Conservation (phyloP, 352 stramenopile genomes). For the Phytophthora fragariae region DNA sequence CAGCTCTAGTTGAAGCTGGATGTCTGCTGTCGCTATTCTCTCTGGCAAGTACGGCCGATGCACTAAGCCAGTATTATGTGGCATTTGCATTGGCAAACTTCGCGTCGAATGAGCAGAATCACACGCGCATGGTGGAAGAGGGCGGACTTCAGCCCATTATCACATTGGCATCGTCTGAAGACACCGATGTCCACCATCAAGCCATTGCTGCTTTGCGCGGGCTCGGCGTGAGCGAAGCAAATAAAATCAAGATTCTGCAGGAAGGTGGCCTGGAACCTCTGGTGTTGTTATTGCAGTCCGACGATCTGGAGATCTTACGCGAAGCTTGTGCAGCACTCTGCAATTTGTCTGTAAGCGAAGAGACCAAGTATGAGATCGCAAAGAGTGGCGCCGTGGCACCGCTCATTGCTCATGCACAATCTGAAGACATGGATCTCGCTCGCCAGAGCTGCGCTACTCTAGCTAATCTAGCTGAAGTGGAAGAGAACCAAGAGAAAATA, state of each 20-base stretch:
- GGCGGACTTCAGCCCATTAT: slow-evolving; percentile 96
- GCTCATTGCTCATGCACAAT: slow-evolving; percentile 93
- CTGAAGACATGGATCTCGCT: slow-evolving; percentile 93
- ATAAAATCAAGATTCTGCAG: slow-evolving; percentile 97
- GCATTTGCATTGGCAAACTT: slow-evolving; percentile 96
- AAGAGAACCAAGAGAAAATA: slow-evolving; percentile 96
- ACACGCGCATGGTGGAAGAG: slow-evolving; percentile 95
- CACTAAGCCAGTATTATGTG: slow-evolving; percentile 96
- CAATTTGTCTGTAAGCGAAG: slow-evolving; percentile 95
- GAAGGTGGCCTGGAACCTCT: slow-evolving; percentile 96
- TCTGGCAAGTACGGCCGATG: slow-evolving; percentile 93
- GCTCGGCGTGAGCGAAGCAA: slow-evolving; percentile 89
- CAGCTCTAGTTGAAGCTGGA: slow-evolving; percentile 92
- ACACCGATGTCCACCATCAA: slow-evolving; percentile 96
- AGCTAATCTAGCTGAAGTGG: slow-evolving; percentile 95
- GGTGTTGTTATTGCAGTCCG: slow-evolving; percentile 87
- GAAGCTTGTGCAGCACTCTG: slow-evolving; percentile 95
- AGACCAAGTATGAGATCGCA: slow-evolving; percentile 98
- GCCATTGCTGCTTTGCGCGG: slow-evolving; percentile 94
- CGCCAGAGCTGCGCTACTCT: slow-evolving; percentile 93
- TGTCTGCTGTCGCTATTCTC: slow-evolving; percentile 93
- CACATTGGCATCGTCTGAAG: slow-evolving; percentile 89
- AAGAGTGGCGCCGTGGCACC: slow-evolving; percentile 93
- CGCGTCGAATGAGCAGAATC: slow-evolving; percentile 92
- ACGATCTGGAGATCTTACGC: slow-evolving; percentile 94